Evolutionary conservation across 441 rosid genomes (phyloP), one percentile per base, ranked within the genome.

Genomic region (Erysimum cheiri): DNA sequence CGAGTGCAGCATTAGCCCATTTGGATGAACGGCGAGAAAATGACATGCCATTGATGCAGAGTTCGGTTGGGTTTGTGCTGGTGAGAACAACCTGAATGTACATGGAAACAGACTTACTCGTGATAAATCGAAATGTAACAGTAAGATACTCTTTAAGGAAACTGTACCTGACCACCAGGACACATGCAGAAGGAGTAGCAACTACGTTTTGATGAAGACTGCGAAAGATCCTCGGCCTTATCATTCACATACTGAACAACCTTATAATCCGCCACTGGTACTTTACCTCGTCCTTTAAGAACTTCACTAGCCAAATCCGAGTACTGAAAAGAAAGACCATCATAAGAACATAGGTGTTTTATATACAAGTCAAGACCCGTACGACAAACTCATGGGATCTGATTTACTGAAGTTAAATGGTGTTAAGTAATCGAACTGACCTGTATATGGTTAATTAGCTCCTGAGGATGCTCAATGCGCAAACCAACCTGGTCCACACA

Each of bases 131-230:
- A 22, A 55, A 57, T n/a, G 36, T 1, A 60, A 46, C n/a, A 35
- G 31, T n/a, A 60, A 67, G 6, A 60, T 41, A 36, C 8, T 48
- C 36, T 39, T 9, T 29, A 32, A 39, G 67, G 62, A 60, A 54
- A 43, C 55, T 57, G 59, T 79, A 91, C 98, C 97, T 93, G 97
- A 55, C 98, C 98, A 72, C 97, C 98, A 54, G 98, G 98, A 74
- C 98, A 93, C 98, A 93, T 91, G 87, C 98, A 93, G 78, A 93
- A 93, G 75, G 98, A 93, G 84, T 93, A 93, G 81, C 96, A 93
- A 79, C 91, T 87, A 67, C 84, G 91, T 70, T 44, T 76, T 59
- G 66, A 58, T 15, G 67, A 36, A 69, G 70, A 69, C 58, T 73
- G 52, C 5, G 80, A 55, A n/a, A 76, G 17, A 6, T 83, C 76